Evolutionary conservation across 495 filamentous ascomycete genomes (phyloP).

Genomic region (Haplographium delicatum): DNA sequence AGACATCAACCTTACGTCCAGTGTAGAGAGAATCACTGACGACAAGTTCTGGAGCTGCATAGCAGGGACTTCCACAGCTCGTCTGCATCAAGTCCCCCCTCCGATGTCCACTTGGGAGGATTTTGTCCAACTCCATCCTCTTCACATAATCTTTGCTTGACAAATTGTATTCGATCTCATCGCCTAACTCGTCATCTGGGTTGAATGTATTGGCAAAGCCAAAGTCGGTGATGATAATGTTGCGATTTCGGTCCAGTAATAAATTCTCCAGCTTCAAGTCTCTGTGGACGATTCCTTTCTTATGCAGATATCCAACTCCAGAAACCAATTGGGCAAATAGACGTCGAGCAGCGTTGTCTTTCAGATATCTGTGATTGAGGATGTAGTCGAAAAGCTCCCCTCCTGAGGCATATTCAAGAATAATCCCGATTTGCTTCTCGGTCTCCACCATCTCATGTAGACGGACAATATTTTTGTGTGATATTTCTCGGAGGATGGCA

Average conservation of each 20-base stretch:
- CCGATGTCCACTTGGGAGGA: slow-evolving; percentile 49
- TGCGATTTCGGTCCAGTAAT: slow-evolving; percentile 89
- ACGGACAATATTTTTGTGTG: slow-evolving; percentile 94
- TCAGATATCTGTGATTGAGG: slow-evolving; percentile 89
- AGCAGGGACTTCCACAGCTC: slow-evolving; percentile 84
- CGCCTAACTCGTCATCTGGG: slow-evolving; percentile 76
- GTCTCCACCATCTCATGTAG: slow-evolving; percentile 99
- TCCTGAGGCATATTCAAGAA: slow-evolving; percentile 96
- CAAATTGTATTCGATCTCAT: slow-evolving; percentile 85
- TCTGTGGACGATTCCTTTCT: slow-evolving; percentile 97
- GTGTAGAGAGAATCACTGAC: slow-evolving; percentile 98
- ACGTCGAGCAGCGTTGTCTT: slow-evolving; percentile 83
- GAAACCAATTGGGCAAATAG: slow-evolving; percentile 96
- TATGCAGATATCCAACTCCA: slow-evolving; percentile 95
- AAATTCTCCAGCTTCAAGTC: slow-evolving; percentile 97
- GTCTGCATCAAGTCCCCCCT: slow-evolving; percentile 77
- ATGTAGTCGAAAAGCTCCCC: slow-evolving; percentile 99
- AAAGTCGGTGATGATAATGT: slow-evolving; percentile 99
- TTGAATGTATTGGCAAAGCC: slow-evolving; percentile 98
- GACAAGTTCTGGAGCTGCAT: slow-evolving; percentile 94
- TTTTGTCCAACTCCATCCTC: slow-evolving; percentile 64
- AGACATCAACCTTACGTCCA: slow-evolving; percentile 95
- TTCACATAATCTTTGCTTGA: slow-evolving; percentile 81
- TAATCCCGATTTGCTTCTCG: slow-evolving; percentile 92
- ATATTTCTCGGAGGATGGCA: slow-evolving; percentile 75